Conservation (phyloP, 2,329 filamentous ascomycete genomes). For the Claviceps spartinae region DNA sequence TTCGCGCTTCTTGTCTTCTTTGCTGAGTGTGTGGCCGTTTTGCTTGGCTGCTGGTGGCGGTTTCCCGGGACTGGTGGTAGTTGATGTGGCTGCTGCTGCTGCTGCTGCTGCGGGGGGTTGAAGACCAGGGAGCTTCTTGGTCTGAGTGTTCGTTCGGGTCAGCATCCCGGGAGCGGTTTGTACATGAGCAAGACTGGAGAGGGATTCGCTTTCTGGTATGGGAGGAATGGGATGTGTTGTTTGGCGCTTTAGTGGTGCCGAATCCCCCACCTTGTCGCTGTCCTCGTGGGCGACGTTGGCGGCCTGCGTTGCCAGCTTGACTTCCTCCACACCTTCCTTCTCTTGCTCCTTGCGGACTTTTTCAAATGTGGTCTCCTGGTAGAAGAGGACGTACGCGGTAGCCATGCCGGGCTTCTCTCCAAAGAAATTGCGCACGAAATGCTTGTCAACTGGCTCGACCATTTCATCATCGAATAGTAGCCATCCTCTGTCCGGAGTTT, state of each 20-base stretch:
- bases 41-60: conserved; percentile 14
- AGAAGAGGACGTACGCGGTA: conserved; percentile 94
- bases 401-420: conserved; percentile 83
- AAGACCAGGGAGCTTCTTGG: conserved; percentile 9
- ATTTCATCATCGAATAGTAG: conserved; percentile 95
- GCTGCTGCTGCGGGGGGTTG: background rate
- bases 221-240: conserved; percentile 34
- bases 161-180: conserved; percentile 42
- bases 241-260: conserved; percentile 32
- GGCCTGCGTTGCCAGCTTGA: conserved; percentile 40
- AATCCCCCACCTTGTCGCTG: conserved; percentile 29
- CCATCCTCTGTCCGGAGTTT: conserved; percentile 93
- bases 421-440: conserved; percentile 94
- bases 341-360: conserved; percentile 67
- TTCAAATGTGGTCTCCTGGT: conserved; percentile 73
- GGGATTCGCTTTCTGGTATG: conserved; percentile 34
- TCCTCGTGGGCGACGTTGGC: conserved; percentile 40
- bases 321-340: conserved; percentile 56
- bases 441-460: conserved; percentile 94
- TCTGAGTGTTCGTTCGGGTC: conserved; percentile 6
- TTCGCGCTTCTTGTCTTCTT: conserved; percentile 49
- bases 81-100: background rate
- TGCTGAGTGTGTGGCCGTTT: conserved; percentile 27
- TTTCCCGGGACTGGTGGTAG: conserved; percentile 6
- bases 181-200: conserved; percentile 50